Base-by-base conservation (phyloP, 768 basidiomycete genomes). In the Lentinus tigrinus region DNA sequence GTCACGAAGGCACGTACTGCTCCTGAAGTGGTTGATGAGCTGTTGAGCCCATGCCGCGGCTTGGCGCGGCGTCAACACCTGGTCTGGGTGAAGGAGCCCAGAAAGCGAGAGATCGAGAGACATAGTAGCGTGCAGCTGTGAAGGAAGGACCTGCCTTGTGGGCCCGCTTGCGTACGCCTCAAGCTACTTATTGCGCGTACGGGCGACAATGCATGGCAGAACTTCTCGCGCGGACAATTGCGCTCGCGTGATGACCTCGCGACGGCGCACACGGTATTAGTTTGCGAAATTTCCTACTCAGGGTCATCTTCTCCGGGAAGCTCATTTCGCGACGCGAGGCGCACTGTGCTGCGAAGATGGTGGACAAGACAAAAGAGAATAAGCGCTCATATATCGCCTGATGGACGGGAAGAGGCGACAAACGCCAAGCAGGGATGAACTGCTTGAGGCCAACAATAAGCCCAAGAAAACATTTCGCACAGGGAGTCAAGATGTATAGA, bases 131-230 rank as follows among this genome's bases (percentile, higher is more conserved):
- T 31, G 11, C n/a, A n/a, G n/a, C 50, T 38, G 51, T 61, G 54
- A 56, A 61, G 57, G 57, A 37, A 58, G 46, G 44, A 44, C 60
- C 60, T 11, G 60, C 55, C 60, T 57, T 53, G 60, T 37, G 28
- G 36, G 26, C 51, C 10, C 28, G 26, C 28, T 5, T 51, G 28
- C 43, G 28, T 27, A 8, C 26, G 28, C 17, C 23, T 16, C 10
- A 16, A 37, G 40, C 38, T 61, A 61, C 60, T 61, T 61, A 57
- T 38, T 24, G 49, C 21, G 43, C 17, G 16, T 34, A 31, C 47
- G 26, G 21, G 34, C 52, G 47, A 49, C 54, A 43, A n/a, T 42
- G 28, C 26, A 52, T 31, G 39, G 19, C 42, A 40, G 40, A 21
- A 42, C 21, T 19, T 39, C 49, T n/a, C 52, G 27, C 17, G 31